phyloP scores from a whole-genome alignment of 2,329 filamentous ascomycete genomes.

The Dactylellina cionopaga region DNA sequence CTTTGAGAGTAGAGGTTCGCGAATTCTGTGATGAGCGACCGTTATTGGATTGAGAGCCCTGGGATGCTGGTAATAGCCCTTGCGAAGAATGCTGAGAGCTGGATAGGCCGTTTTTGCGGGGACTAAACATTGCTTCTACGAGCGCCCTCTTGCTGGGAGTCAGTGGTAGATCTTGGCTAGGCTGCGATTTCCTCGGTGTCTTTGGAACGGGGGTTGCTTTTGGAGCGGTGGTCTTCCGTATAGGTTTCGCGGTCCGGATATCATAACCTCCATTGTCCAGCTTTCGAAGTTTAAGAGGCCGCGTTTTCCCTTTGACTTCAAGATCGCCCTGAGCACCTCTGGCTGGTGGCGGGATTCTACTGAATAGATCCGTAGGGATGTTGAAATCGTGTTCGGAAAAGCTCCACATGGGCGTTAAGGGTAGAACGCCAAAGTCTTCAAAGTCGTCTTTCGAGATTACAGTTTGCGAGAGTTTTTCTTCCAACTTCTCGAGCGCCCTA shows the following conservation, averaged over 20 bases:
- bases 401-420: conserved; percentile 18
- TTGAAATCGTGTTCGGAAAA: conserved; percentile 59
- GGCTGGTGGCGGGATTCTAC: conserved; percentile 41
- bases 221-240: conserved; percentile 1
- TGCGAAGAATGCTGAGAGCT: conserved; percentile 39
- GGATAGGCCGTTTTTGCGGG: conserved; percentile 28
- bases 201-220: conserved; percentile 12
- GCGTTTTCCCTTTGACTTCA: conserved; percentile 12
- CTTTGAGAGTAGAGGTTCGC: conserved; percentile 28
- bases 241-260: conserved; percentile 32
- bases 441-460: conserved; percentile 35
- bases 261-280: conserved; percentile 30
- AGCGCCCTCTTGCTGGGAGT: conserved; percentile 39
- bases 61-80: not conserved
- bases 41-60: conserved; percentile 20
- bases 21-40: conserved; percentile 57
- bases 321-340: conserved; percentile 14
- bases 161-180: conserved; percentile 14
- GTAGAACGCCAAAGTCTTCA: conserved; percentile 41
- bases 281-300: conserved; percentile 23
- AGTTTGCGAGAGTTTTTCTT: conserved; percentile 28
- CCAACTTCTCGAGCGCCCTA: conserved; percentile 21
- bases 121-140: conserved; percentile 48
- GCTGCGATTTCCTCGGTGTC: conserved; percentile 36
- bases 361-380: conserved; percentile 58